phyloP scores from a whole-genome alignment of 306 rosid genomes.

The Begonia loranthoides region DNA sequence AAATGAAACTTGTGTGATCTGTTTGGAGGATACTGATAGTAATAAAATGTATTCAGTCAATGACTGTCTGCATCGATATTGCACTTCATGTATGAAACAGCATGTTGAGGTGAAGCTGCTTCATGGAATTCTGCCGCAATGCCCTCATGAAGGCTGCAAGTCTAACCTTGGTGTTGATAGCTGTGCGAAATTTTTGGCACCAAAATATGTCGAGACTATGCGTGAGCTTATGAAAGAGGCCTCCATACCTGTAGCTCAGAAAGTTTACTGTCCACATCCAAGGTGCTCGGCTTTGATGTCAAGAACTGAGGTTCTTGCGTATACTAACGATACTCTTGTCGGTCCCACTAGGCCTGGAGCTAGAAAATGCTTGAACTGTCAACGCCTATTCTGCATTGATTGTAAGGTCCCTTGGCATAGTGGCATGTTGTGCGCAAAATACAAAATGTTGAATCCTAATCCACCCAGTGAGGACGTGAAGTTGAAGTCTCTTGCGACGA shows the following conservation, averaged over 20 bases:
- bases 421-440: constrained; percentile 25
- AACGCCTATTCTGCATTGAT: constrained; percentile 37
- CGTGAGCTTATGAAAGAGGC: constrained; percentile 48
- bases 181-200: constrained; percentile 53
- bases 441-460: constrained; percentile 30
- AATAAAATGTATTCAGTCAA: constrained; percentile 39
- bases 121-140: constrained; percentile 37
- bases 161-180: constrained; percentile 39
- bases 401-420: constrained; percentile 83
- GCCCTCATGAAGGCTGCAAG: constrained; percentile 58
- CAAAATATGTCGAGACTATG: constrained; percentile 35
- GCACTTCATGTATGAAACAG: constrained; percentile 68
- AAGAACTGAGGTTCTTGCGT: constrained; percentile 35
- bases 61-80: constrained; percentile 57
- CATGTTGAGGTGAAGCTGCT: constrained; percentile 69
- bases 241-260: constrained; percentile 43
- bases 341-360: constrained; percentile 22
- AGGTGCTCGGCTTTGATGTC: constrained; percentile 70
- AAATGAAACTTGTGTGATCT: constrained; percentile 55
- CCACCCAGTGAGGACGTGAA: constrained; percentile 40
- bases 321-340: constrained; percentile 14
- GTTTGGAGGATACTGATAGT: constrained; percentile 53
- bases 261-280: constrained; percentile 64
- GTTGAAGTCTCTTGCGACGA: constrained; percentile 50
- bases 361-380: constrained; percentile 60